Evolutionary conservation across 148 eudicot genomes (phyloP).

Genomic region (Chenopodium quinoa): DNA sequence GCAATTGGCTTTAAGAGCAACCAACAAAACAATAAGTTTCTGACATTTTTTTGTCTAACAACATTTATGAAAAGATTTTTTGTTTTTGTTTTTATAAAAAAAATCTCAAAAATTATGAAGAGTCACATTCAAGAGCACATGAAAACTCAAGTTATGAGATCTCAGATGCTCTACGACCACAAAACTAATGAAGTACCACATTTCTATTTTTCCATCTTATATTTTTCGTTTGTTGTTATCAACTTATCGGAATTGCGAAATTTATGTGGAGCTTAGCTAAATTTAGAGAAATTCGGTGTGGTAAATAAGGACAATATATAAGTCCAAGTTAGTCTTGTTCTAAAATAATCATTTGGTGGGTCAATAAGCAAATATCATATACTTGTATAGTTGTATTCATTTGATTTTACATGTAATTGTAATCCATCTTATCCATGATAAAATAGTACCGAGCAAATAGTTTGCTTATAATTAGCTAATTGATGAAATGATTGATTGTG

Average conservation of each 20-base stretch:
- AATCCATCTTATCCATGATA: no score
- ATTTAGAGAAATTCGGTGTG: background rate
- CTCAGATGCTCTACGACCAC: conserved; percentile 16
- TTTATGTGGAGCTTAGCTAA: background rate
- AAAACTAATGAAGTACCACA: background rate
- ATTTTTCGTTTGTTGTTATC: background rate
- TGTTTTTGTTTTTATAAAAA: background rate
- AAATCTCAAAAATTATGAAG: background rate
- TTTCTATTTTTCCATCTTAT: background rate
- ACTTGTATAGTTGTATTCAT: no score
- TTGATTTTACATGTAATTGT: no score
- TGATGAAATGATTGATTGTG: no score
- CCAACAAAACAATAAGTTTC: background rate
- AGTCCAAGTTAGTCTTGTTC: background rate
- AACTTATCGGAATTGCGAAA: background rate
- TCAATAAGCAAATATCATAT: background rate
- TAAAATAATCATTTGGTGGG: background rate
- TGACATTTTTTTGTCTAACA: background rate
- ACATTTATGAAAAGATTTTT: background rate
- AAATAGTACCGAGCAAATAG: no score
- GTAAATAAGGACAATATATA: background rate
- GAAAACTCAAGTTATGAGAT: conserved; percentile 1
- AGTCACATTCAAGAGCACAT: conserved; percentile 21
- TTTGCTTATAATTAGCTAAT: no score
- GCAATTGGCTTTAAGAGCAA: background rate